Conservation (phyloP, 306 rosid species). For the Castanopsis chinensis region DNA sequence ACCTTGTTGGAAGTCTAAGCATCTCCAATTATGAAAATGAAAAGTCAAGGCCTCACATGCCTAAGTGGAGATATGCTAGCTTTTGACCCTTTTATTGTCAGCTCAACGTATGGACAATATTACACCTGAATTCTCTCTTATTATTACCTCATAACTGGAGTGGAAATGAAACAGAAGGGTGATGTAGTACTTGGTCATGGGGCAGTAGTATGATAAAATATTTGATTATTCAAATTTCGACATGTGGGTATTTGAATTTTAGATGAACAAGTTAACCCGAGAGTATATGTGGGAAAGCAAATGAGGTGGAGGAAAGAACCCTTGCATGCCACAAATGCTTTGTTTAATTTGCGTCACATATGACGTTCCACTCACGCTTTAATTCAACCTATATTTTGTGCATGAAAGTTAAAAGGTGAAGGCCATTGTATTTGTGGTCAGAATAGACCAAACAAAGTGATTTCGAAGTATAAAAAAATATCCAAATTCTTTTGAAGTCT, state of each 20-base stretch:
- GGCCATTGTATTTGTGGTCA: not conserved
- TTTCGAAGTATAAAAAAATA: slow-evolving; percentile 26
- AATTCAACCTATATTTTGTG: slow-evolving; percentile 17
- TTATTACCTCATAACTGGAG: not conserved
- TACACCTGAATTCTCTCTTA: not conserved
- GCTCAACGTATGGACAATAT: not conserved
- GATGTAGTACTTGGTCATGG: not conserved
- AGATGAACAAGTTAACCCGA: slow-evolving; percentile 29
- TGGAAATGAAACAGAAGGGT: not conserved
- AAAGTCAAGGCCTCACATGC: not conserved
- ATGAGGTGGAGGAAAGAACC: not conserved
- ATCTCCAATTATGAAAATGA: no score
- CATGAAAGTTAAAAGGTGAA: slow-evolving; percentile 27
- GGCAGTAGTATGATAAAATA: not conserved
- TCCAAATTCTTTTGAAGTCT: not conserved
- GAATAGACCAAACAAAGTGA: slow-evolving; percentile 31
- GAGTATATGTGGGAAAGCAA: not conserved
- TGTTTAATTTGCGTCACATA: slow-evolving; percentile 6
- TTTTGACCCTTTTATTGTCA: no score
- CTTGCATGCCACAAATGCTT: not conserved
- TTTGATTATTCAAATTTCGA: not conserved
- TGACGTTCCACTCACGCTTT: slow-evolving; percentile 14
- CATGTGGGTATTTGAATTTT: slow-evolving; percentile 28
- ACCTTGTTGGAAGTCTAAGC: no score
- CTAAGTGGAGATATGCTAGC: not conserved